Evolutionary conservation across 768 basidiomycete species (phyloP).

Genomic region (Phaffia australis): DNA sequence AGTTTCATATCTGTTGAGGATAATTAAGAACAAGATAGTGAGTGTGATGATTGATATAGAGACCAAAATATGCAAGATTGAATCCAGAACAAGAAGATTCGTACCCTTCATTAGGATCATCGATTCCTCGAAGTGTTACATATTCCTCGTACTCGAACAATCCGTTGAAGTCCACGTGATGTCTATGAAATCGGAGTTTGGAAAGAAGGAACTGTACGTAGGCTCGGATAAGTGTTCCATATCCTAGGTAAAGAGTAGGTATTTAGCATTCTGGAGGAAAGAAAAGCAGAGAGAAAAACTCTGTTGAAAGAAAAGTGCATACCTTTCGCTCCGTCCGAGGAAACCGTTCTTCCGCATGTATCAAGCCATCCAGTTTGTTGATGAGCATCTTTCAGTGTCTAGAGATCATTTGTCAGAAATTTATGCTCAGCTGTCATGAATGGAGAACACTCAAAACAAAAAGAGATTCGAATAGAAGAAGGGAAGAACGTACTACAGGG

Average conservation of each 20-base stretch:
- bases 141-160: conserved; percentile 99
- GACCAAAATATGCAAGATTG: not conserved
- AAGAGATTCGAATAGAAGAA: not conserved
- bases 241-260: conserved; percentile 47
- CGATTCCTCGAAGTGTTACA: conserved; percentile 88
- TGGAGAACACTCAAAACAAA: not conserved
- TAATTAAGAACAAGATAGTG: not conserved
- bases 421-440: not conserved
- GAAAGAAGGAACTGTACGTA: conserved; percentile 93
- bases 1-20: conserved; percentile 69
- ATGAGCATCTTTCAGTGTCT: conserved; percentile 96
- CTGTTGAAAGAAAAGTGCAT: conserved; percentile 19
- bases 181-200: conserved; percentile 88
- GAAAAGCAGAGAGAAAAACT: conserved; percentile 2
- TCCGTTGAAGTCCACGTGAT: conserved; percentile 95
- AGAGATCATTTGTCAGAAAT: conserved; percentile 9
- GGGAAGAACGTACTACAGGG: conserved; percentile 54
- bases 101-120: conserved; percentile 98
- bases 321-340: conserved; percentile 69
- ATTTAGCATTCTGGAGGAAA: not conserved
- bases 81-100: conserved; percentile 32
- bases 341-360: conserved; percentile 84
- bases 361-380: conserved; percentile 96
- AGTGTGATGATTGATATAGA: conserved; percentile 22
- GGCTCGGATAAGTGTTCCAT: conserved; percentile 81